phyloP scores from a whole-genome alignment of 108 stramenopile species.

The Hondaea fermentalgiana region DNA sequence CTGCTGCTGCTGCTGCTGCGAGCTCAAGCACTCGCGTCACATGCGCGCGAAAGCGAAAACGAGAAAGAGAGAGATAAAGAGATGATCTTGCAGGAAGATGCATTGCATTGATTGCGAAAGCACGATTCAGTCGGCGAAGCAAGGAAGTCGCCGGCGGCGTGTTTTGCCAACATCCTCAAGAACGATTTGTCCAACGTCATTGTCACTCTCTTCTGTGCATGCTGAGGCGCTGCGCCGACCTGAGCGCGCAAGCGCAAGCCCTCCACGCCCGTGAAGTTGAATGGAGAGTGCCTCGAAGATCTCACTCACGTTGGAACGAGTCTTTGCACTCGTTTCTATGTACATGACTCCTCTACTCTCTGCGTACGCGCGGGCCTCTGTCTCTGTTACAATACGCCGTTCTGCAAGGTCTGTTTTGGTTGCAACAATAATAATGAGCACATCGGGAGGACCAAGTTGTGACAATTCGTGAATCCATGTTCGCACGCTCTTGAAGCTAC shows the following conservation, averaged over 20 bases:
- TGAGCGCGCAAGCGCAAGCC: neutral
- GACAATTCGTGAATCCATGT: slow-evolving; percentile 39
- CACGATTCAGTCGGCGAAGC: no score
- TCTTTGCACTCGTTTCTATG: slow-evolving; percentile 32
- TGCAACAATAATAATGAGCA: slow-evolving; percentile 23
- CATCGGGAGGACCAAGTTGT: neutral
- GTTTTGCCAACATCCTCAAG: no score
- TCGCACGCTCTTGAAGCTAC: slow-evolving; percentile 21
- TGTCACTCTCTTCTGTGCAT: no score
- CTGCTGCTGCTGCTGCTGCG: no score
- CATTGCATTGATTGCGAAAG: no score
- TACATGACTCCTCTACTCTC: neutral
- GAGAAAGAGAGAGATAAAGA: no score
- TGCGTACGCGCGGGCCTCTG: slow-evolving; percentile 21
- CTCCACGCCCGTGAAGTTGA: neutral
- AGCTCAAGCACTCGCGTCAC: no score
- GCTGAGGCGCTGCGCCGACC: no score
- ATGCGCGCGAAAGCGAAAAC: no score
- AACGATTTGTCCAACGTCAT: no score
- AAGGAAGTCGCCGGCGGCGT: no score
- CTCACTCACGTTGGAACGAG: slow-evolving; percentile 16
- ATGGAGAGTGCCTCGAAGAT: slow-evolving; percentile 11
- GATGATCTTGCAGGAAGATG: no score
- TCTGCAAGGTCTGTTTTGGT: slow-evolving; percentile 24
- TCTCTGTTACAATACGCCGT: neutral